Evolutionary conservation across 495 filamentous ascomycete species (phyloP), one percentile per base, ranked within the genome.

Genomic region (Evansstolkia leycettana): DNA sequence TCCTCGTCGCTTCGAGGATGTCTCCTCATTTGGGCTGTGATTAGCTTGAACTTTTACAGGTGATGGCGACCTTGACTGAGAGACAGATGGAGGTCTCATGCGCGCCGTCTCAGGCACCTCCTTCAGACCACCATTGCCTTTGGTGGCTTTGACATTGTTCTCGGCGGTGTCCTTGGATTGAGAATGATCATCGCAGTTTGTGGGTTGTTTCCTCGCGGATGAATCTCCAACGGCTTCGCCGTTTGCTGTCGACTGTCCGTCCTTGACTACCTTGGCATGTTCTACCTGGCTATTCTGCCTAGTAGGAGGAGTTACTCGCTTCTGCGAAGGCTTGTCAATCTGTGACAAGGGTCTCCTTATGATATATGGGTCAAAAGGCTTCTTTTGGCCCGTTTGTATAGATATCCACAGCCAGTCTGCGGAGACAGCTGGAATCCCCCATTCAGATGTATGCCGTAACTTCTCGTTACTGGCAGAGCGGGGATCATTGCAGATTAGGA

Each of bases 401-500:
- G 80, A 89, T 32, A 76, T 72, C 75, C 80, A 86, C 2, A 98
- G 62, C 90, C 90, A 98, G 10, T 76, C 74, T 3, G 70, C 69
- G 5, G 67, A 74, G 13, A 96, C 82, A 1, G 85, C 75, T 16
- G 86, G 82, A 6, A 95, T 77, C 9, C 70, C 68, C 65, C 85
- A 83, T 40, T 72, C 63, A 16, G 68, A 40, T 1, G 87, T 82
- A 56, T 82, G 75, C 9, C 77, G 67, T 10, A 90, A 62, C 48
- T 98, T 98, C 40, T 89, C 80, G 26, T 71, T 66, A 32, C 73
- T 78, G n/a, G 75, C 61, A 12, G 51, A 51, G 25, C 70, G 50
- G 2, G 73, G 60, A 2, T 75, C 50, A 29, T 61, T 71, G 47
- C 80, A 82, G 9, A 94, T 51, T 1, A 94, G 63, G 19, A 93